Evolutionary conservation across 768 basidiomycete genomes (phyloP).

Genomic region (Tricholoma flavovirens): DNA sequence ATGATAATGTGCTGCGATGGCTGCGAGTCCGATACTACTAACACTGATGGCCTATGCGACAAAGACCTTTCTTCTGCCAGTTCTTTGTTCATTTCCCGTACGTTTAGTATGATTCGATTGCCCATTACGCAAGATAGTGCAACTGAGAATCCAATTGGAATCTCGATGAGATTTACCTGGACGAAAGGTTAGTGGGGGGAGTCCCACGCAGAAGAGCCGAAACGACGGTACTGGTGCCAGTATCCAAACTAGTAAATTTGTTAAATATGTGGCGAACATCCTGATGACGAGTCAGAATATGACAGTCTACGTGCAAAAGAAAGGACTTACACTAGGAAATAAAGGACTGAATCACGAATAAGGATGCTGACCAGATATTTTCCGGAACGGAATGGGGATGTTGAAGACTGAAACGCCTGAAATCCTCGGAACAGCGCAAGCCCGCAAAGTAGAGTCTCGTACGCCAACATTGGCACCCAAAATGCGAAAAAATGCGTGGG

Average conservation of each 20-base stretch:
- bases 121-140: slow-evolving; percentile 54
- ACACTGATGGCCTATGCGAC: background rate
- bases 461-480: slow-evolving; percentile 56
- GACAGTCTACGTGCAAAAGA: background rate
- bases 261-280: slow-evolving; percentile 51
- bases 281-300: slow-evolving; percentile 21
- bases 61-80: slow-evolving; percentile 7
- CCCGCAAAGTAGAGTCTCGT: slow-evolving; percentile 46
- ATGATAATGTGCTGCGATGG: background rate
- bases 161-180: slow-evolving; percentile 39
- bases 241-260: slow-evolving; percentile 40
- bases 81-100: slow-evolving; percentile 36
- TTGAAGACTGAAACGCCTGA: slow-evolving; percentile 32
- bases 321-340: slow-evolving; percentile 49
- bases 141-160: slow-evolving; percentile 53
- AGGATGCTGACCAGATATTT: slow-evolving; percentile 42
- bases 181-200: background rate
- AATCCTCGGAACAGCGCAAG: slow-evolving; percentile 48
- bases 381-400: slow-evolving; percentile 36
- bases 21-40: no score
- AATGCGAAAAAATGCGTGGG: slow-evolving; percentile 44
- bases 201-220: slow-evolving; percentile 15
- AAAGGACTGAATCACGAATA: slow-evolving; percentile 50
- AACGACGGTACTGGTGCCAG: slow-evolving; percentile 19
- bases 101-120: slow-evolving; percentile 53